A percentile compares a stretch with the other conserved stretches of the same genome.
Conservation (phyloP, 805 yeast genomes). For the Isabelozyma rhagii region DNA sequence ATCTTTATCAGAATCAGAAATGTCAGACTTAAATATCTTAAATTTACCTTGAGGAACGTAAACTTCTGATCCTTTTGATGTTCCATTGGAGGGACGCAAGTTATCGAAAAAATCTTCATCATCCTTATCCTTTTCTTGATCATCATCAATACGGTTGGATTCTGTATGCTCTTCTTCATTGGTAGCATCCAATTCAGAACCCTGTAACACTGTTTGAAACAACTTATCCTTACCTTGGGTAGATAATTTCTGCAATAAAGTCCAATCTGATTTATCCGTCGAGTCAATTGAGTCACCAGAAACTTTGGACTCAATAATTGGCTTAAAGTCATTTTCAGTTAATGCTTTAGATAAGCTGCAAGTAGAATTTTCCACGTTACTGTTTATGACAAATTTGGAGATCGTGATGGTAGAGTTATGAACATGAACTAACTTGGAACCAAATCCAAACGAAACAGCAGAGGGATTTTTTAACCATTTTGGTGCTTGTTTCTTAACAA, state of each 20-base stretch:
- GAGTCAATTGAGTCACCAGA: slow-evolving; percentile 32
- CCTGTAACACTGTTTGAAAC: slow-evolving; percentile 30
- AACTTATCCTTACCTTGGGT: slow-evolving; percentile 49
- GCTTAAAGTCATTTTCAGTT: slow-evolving; percentile 48
- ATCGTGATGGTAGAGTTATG: slow-evolving; percentile 41
- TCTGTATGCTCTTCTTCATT: slow-evolving; percentile 6
- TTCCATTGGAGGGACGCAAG: slow-evolving; percentile 20
- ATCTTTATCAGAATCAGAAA: slow-evolving; percentile 42
- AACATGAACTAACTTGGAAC: slow-evolving; percentile 77
- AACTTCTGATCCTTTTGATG: slow-evolving; percentile 2
- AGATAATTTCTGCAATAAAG: slow-evolving; percentile 50
- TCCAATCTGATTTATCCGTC: slow-evolving; percentile 61
- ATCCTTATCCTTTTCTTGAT: slow-evolving; percentile 6
- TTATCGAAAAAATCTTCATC: slow-evolving; percentile 38
- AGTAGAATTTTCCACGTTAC: slow-evolving; percentile 29
- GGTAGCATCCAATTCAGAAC: slow-evolving; percentile 1
- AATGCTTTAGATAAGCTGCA: slow-evolving; percentile 55
- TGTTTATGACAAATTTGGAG: slow-evolving; percentile 39
- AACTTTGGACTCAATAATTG: slow-evolving; percentile 55
- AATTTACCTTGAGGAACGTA: slow-evolving; percentile 57
- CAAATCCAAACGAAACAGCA: slow-evolving; percentile 85
- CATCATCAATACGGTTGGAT: slow-evolving; percentile 1
- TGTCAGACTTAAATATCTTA: slow-evolving; percentile 28
- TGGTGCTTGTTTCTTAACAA: slow-evolving; percentile 78
- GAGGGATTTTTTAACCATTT: slow-evolving; percentile 77